These are phyloP conservation scores for Lactifluus volemus DNA, from an alignment of 768 basidiomycete genomes.

Conservation along the genomic window DNA sequence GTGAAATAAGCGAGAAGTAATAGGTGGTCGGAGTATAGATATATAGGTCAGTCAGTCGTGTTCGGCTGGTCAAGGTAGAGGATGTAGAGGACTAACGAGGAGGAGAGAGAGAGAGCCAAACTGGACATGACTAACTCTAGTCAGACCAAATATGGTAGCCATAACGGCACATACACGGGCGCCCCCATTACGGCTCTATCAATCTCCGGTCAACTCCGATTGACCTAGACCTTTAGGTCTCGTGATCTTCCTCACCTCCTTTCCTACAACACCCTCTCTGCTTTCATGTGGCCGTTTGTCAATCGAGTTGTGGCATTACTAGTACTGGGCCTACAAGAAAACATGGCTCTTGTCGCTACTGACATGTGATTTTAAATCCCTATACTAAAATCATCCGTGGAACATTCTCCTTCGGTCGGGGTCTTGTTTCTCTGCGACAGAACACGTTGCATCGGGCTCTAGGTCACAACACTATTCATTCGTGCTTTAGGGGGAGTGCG, in stretches of 20 bases:
- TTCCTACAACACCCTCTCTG: not conserved
- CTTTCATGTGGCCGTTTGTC: not conserved
- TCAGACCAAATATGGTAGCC: too few relatives aligned
- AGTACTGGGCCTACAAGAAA: not conserved
- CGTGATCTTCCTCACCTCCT: not conserved
- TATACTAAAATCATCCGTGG: not conserved
- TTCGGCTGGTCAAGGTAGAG: not conserved
- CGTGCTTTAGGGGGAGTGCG: not conserved
- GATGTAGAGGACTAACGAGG: not conserved
- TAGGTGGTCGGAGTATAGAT: not conserved
- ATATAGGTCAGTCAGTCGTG: not conserved
- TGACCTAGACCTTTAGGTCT: not conserved
- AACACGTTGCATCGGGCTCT: conserved; percentile 14
- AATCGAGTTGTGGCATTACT: not conserved
- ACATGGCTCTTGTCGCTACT: not conserved
- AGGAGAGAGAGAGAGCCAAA: not conserved
- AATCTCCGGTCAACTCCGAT: conserved; percentile 1
- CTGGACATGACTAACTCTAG: too few relatives aligned
- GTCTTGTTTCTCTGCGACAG: not conserved
- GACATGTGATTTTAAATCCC: not conserved
- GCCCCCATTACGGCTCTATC: conserved; percentile 10
- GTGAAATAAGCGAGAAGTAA: conserved; percentile 3
- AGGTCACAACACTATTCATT: conserved; percentile 1
- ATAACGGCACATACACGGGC: too few relatives aligned
- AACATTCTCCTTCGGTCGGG: conserved; percentile 10